Evolutionary conservation across 179 eudicot species (phyloP), one percentile per base, ranked within the genome.

Genomic region (Silene coronaria): DNA sequence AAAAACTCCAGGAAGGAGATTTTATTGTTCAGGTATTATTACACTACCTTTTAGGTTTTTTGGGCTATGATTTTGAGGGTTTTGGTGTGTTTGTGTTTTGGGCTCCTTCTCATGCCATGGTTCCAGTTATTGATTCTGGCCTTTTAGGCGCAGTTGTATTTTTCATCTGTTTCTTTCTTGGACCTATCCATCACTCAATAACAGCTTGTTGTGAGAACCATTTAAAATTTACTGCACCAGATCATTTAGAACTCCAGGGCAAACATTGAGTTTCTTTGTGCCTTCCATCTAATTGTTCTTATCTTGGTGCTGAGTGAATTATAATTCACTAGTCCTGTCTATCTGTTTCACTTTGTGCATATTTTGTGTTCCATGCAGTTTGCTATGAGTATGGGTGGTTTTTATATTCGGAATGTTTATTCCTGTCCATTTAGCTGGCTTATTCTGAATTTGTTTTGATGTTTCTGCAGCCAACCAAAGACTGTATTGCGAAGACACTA

Each of bases 1-100:
- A 91, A 80, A 90, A 88, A 80, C 90, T 93, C 71, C 96, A 89
- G 76, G 98, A 91, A 70, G 98, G 98, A 68, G 96, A 90, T 73
- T 93, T 93, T 77, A 85, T 90, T 82, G 88, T 85, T 82, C 97
- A 93, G 87, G 97, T 91, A 76, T 59, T 42, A 3, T 65, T 70
- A 21, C 16, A 28, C 60, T 12, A 27, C 6, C 6, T 10, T 38
- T 38, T 38, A 8, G 13, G 24, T 67, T 77, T 65, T 4, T 48
- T 22, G 73, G 30, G 73, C 73, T 46, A 45, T 70, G 59, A 16
- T 5, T 38, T 9, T 32, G 53, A 42, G 57, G 17, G 17, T 5
- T 13, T 46, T 22, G 28, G 72, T 19, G 55, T 16, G 42, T 26
- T 23, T 24, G 19, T 70, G 73, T 70, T 5, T 24, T 24, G 30